phyloP scores from a whole-genome alignment of 2,329 filamentous ascomycete genomes.

The Gnomoniopsis smithogilvyi region DNA sequence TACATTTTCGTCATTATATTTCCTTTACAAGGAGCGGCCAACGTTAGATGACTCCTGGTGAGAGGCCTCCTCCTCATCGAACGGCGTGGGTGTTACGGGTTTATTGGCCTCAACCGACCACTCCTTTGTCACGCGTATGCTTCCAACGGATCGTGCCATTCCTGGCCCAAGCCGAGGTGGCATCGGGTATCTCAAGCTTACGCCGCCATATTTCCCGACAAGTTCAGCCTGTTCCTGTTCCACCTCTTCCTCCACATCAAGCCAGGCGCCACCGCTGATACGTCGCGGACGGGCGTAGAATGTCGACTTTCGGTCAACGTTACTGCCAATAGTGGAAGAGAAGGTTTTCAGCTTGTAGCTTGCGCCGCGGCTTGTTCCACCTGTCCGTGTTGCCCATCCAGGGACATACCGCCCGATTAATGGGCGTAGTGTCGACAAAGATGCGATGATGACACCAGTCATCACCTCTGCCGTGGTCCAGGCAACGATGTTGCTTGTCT shows the following conservation, averaged over 20 bases:
- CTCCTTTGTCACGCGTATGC: background rate
- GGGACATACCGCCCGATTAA: conserved; percentile 15
- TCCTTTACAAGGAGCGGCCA: too few relatives aligned
- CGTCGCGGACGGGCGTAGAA: background rate
- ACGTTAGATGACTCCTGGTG: too few relatives aligned
- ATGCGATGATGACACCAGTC: conserved; percentile 3
- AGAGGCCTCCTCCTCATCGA: too few relatives aligned
- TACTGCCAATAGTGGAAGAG: background rate
- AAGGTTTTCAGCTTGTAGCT: background rate
- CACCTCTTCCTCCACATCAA: background rate
- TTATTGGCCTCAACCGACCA: background rate
- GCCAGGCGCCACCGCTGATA: background rate
- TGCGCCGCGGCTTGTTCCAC: background rate
- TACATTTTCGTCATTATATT: too few relatives aligned
- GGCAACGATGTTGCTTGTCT: background rate
- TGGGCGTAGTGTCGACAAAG: conserved; percentile 20
- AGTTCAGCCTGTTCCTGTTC: background rate
- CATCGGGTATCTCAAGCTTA: background rate
- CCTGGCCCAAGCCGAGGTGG: background rate
- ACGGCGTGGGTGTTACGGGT: background rate
- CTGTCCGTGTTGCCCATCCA: background rate
- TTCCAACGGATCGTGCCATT: background rate
- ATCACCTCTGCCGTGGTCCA: conserved; percentile 9
- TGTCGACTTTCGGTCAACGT: background rate
- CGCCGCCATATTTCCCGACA: background rate